A percentile compares a stretch with the other conserved stretches of the same genome.
Conservation (phyloP, 306 rosid species). For the Dalbergia oliveri region DNA sequence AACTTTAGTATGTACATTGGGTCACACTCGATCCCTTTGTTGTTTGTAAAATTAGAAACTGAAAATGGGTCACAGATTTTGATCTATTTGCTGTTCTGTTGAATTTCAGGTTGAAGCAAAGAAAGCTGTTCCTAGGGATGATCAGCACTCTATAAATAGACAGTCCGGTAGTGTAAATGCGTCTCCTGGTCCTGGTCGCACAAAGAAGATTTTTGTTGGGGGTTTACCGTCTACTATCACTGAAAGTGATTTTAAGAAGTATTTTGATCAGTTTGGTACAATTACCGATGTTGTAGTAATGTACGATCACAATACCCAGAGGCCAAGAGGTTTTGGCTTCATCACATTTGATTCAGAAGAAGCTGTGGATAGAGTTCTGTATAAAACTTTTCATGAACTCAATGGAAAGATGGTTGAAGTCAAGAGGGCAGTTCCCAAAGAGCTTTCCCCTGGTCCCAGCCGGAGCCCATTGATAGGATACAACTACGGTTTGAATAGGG, state of each 20-base stretch:
- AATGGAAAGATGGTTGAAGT: slow-evolving; percentile 98
- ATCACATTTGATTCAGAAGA: slow-evolving; percentile 95
- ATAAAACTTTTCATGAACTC: slow-evolving; percentile 91
- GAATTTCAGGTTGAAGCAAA: slow-evolving; percentile 95
- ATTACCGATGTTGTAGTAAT: slow-evolving; percentile 95
- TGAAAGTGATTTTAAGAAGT: slow-evolving; percentile 90
- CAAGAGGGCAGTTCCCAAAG: slow-evolving; percentile 98
- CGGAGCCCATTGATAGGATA: slow-evolving; percentile 84
- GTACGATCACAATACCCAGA: slow-evolving; percentile 98
- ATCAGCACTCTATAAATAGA: slow-evolving; percentile 76
- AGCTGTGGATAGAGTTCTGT: slow-evolving; percentile 91
- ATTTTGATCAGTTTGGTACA: slow-evolving; percentile 92
- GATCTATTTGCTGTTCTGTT: slow-evolving; percentile 45
- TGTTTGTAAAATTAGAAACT: slow-evolving; percentile 25
- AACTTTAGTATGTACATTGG: slow-evolving; percentile 54
- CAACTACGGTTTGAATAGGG: slow-evolving; percentile 81
- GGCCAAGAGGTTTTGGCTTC: slow-evolving; percentile 99
- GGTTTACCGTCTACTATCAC: slow-evolving; percentile 94
- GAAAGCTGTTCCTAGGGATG: slow-evolving; percentile 99
- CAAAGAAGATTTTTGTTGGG: slow-evolving; percentile 96
- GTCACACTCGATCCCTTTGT: slow-evolving; percentile 21
- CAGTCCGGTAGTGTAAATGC: slow-evolving; percentile 64
- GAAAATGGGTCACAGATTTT: slow-evolving; percentile 47
- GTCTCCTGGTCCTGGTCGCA: slow-evolving; percentile 93
- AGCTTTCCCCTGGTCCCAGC: slow-evolving; percentile 81